Evolutionary conservation across 2,329 filamentous ascomycete genomes (phyloP).

Genomic region (Fusarium setosum): DNA sequence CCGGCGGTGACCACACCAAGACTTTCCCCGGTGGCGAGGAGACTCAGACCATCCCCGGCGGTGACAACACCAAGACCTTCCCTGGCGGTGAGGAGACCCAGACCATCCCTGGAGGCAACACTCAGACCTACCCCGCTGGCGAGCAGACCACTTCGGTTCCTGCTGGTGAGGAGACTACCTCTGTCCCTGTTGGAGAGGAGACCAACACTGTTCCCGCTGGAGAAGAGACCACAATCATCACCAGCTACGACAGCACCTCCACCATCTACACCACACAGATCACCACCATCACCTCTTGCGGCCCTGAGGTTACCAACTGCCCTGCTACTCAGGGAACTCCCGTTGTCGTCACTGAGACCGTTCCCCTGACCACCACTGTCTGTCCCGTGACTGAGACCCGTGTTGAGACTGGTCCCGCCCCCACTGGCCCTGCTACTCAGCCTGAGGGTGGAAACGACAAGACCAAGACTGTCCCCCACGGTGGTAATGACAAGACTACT

Average conservation of each 20-base stretch:
- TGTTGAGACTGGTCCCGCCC: constrained; percentile 22
- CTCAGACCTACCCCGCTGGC: constrained; percentile 12
- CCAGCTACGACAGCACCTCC: constrained; percentile 55
- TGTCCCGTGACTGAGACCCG: constrained; percentile 68
- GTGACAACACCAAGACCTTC: constrained; percentile 9
- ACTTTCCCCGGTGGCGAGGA: constrained; percentile 18
- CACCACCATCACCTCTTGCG: constrained; percentile 49
- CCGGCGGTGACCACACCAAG: constrained; percentile 11
- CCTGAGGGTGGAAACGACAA: constrained; percentile 30
- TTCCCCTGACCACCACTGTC: constrained; percentile 29
- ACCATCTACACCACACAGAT: constrained; percentile 48
- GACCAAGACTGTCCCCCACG: constrained; percentile 41
- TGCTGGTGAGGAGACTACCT: constrained; percentile 2
- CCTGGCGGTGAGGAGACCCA: constrained; percentile 13
- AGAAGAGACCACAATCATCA: constrained; percentile 37
- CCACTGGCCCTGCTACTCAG: constrained; percentile 30
- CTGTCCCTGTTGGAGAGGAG: constrained; percentile 15
- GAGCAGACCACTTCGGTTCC: constrained; percentile 27
- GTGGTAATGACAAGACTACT: constrained; percentile 26
- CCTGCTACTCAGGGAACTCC: constrained; percentile 48
- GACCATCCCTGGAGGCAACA: no score
- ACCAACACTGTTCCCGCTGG: constrained; percentile 22
- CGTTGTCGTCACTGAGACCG: constrained; percentile 32
- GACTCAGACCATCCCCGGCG: constrained; percentile 24
- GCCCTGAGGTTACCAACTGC: constrained; percentile 56